These are phyloP conservation scores for Mrakia hoshinonis DNA, from an alignment of 768 basidiomycete genomes.

Conservation along the genomic window DNA sequence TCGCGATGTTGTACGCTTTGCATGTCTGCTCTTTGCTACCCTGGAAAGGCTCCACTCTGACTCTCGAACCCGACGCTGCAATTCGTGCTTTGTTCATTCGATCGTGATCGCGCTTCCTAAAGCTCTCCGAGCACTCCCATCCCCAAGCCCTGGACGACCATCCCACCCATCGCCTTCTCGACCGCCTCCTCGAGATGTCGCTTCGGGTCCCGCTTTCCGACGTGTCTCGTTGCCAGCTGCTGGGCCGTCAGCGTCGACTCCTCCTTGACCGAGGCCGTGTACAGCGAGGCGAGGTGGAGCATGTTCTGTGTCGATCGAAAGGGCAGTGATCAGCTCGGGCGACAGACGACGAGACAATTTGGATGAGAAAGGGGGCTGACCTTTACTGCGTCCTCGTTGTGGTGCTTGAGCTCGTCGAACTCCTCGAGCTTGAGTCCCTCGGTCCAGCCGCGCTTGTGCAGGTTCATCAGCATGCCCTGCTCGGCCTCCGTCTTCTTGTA, in stretches of 20 bases:
- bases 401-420: constrained; percentile 76
- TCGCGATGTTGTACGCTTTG: background rate
- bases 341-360: background rate
- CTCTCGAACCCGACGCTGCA: too few relatives aligned
- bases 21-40: too few relatives aligned
- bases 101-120: constrained; percentile 38
- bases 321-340: background rate
- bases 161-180: constrained; percentile 95
- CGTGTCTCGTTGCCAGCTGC: constrained; percentile 92
- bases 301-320: constrained; percentile 57
- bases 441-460: constrained; percentile 99
- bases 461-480: constrained; percentile 96
- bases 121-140: constrained; percentile 91
- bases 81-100: background rate
- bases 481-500: constrained; percentile 98
- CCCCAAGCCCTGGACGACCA: constrained; percentile 88
- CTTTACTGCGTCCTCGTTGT: constrained; percentile 90
- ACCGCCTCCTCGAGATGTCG: constrained; percentile 95
- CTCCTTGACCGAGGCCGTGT: constrained; percentile 97
- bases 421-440: constrained; percentile 87
- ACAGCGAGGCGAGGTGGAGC: constrained; percentile 82
- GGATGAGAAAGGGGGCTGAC: constrained; percentile 44
- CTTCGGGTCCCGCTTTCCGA: constrained; percentile 96
- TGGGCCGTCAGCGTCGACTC: constrained; percentile 89
- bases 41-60: too few relatives aligned